Conservation (phyloP, 2,329 filamentous ascomycete species). For the Fusarium nygamai region DNA sequence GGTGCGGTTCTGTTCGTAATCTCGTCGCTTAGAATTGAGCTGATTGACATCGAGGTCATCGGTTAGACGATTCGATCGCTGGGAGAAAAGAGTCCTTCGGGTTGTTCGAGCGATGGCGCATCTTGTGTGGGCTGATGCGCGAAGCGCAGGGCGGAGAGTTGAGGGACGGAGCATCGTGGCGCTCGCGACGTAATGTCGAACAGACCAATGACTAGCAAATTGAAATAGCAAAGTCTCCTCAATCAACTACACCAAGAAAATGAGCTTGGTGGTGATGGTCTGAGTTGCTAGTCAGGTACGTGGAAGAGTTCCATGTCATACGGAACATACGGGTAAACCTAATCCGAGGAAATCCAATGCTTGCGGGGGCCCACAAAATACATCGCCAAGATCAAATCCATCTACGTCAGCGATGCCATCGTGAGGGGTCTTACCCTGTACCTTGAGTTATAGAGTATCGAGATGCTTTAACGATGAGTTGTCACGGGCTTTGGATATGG, state of each 20-base stretch:
- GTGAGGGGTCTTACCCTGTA: slow-evolving; percentile 29
- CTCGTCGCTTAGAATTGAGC: slow-evolving; percentile 56
- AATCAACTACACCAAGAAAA: neutral
- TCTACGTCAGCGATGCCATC: slow-evolving; percentile 35
- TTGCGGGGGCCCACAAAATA: slow-evolving; percentile 13
- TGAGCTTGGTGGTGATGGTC: slow-evolving; percentile 17
- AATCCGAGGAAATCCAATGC: neutral
- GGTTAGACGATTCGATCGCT: slow-evolving; percentile 48
- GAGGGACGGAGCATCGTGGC: slow-evolving; percentile 45
- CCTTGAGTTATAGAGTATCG: neutral
- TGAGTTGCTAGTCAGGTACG: slow-evolving; percentile 5
- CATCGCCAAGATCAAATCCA: neutral
- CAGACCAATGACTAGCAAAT: neutral
- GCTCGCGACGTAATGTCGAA: slow-evolving; percentile 4
- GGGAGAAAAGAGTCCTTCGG: slow-evolving; percentile 46
- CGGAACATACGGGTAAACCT: slow-evolving; percentile 34
- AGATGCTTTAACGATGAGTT: neutral
- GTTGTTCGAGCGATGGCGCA: slow-evolving; percentile 34
- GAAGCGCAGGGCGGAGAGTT: slow-evolving; percentile 45
- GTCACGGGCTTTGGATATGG: neutral
- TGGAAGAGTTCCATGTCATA: neutral
- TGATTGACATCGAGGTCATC: slow-evolving; percentile 62
- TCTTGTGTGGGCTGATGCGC: slow-evolving; percentile 36
- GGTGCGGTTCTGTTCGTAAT: slow-evolving; percentile 62
- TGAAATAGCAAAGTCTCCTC: neutral